Base-by-base conservation (phyloP, 164 flowering plant species). In the Vitis riparia region DNA sequence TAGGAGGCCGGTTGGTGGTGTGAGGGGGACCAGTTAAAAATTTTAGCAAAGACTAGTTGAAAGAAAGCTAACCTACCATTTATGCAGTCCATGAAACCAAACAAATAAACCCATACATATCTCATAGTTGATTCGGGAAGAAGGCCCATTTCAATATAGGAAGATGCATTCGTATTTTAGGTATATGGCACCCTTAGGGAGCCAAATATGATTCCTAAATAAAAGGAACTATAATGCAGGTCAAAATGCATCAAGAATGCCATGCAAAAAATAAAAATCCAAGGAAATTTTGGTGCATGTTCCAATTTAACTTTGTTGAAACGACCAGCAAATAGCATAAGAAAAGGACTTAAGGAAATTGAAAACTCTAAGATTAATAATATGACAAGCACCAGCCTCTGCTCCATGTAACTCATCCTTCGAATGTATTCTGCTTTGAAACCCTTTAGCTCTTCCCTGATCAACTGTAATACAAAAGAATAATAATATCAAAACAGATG, bases 321-420 rank as follows among this genome's bases (percentile, higher is more conserved):
- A 51, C 27, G 1, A 29, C 8, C 17, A 6, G 5, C 5, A 29
- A 51, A 23, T 19, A 47, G 19, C 53, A 66, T n/a, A 4, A 37
- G 27, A 52, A 9, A 30, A 58, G 59, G 59, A 59, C 9, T 27
- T 2, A 47, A 50, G 19, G 55, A 16, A 63, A 44, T 17, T 47
- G 23, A 56, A 27, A 9, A n/a, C 29, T 67, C 37, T 37, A 59
- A 37, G 11, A 51, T 23, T 23, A 14, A 51, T 8, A 49, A 51
- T 6, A 71, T 23, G 56, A 9, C 5, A 1, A 53, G 14, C 91
- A 94, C 98, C 97, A 88, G 85, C 75, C 87, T 89, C 66, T 78
- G 75, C 80, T 91, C 88, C 85, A 91, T 66, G 11, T 16, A 56
- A 62, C 14, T 68, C 47, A 69, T 83, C 79, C 79, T 87, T 48